Conservation (phyloP, 352 stramenopile genomes). For the Discostella stelligera region DNA sequence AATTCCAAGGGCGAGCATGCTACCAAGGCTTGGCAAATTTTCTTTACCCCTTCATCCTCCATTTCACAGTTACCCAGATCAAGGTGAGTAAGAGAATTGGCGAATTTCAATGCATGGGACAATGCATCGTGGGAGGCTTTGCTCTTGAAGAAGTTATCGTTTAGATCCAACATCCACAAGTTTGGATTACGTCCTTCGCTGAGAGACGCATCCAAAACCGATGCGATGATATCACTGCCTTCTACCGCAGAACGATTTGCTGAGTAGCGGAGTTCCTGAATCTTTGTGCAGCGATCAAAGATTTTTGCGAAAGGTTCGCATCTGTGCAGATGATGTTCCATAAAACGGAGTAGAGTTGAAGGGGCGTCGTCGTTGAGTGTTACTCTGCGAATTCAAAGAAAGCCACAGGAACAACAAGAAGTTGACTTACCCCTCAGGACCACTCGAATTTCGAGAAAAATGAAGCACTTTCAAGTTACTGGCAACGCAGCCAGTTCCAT, state of each 20-base stretch:
- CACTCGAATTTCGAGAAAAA: conserved; percentile 98
- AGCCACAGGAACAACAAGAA: background rate
- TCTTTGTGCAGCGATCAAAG: conserved; percentile 82
- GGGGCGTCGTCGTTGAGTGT: background rate
- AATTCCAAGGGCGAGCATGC: conserved; percentile 71
- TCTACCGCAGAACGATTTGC: conserved; percentile 87
- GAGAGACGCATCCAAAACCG: conserved; percentile 79
- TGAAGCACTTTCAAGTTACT: conserved; percentile 84
- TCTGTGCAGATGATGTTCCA: background rate
- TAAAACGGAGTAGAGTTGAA: background rate
- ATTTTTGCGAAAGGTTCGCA: conserved; percentile 86
- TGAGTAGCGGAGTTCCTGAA: conserved; percentile 92
- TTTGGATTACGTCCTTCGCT: conserved; percentile 28
- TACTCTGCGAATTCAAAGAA: background rate
- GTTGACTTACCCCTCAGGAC: conserved; percentile 85
- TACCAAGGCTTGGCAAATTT: conserved; percentile 85
- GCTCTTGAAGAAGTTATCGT: conserved; percentile 91
- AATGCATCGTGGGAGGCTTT: conserved; percentile 86
- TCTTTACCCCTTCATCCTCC: conserved; percentile 87
- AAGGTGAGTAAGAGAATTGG: conserved; percentile 83
- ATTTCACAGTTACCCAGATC: conserved; percentile 90
- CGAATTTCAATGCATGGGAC: conserved; percentile 82
- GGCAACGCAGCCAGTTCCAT: conserved; percentile 72
- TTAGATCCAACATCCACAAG: conserved; percentile 85
- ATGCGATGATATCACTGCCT: conserved; percentile 88